These are phyloP conservation scores for Pichia rugopelliculosa DNA, from an alignment of 805 yeast species.

Conservation along the genomic window DNA sequence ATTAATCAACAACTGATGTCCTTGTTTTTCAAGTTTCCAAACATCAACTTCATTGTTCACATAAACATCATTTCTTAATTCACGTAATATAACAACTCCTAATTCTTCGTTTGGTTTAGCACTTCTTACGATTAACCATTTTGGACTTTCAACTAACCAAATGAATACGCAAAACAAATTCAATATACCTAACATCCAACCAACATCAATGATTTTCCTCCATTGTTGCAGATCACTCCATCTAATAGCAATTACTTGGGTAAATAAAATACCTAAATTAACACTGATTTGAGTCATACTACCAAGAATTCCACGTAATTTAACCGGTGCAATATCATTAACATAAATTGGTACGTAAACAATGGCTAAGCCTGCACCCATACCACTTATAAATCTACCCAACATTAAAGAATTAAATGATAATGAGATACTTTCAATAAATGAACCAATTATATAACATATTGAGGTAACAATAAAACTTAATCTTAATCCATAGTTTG, in stretches of 20 bases:
- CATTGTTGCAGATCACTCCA: conserved; percentile 64
- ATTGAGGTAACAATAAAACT: conserved; percentile 45
- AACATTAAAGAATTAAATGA: conserved; percentile 36
- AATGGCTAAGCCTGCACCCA: conserved; percentile 82
- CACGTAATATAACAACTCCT: conserved; percentile 25
- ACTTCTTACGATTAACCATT: conserved; percentile 53
- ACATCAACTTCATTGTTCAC: conserved; percentile 19
- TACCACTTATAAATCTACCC: conserved; percentile 75
- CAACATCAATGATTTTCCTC: conserved; percentile 65
- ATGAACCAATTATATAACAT: conserved; percentile 54
- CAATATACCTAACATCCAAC: conserved; percentile 43
- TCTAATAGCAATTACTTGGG: conserved; percentile 65
- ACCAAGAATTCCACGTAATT: conserved; percentile 70
- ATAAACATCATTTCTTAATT: conserved; percentile 29
- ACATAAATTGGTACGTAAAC: conserved; percentile 81
- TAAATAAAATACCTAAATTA: conserved; percentile 74
- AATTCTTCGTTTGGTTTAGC: conserved; percentile 30
- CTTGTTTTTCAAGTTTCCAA: conserved; percentile 26
- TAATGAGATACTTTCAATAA: conserved; percentile 46
- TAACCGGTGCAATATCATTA: conserved; percentile 69
- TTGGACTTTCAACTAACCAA: conserved; percentile 67
- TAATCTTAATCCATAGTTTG: conserved; percentile 54
- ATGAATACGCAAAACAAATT: conserved; percentile 38
- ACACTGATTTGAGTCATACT: conserved; percentile 84
- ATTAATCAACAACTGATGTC: conserved; percentile 19